Base-by-base conservation (phyloP, 1,139 yeast species). In the Geotrichum histeridarum region DNA sequence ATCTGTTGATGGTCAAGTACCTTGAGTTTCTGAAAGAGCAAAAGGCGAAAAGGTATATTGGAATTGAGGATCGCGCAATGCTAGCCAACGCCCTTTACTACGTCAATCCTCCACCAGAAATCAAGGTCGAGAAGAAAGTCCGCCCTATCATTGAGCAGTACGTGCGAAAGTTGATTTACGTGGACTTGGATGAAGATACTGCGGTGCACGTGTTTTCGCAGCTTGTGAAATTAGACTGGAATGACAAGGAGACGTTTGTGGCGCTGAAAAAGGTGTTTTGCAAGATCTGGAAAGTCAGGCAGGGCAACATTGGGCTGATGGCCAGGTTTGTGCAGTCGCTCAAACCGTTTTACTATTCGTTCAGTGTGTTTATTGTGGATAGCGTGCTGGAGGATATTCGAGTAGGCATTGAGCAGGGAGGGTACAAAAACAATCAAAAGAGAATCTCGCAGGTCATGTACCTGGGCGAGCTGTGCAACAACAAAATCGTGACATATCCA, bases 361-460 rank as follows among this genome's bases (percentile, higher is more conserved):
- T 80, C 50, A 69, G 72, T 2, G 70, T 77, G 1, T 64, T 64
- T 46, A 78, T 83, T 1, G 71, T 87, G 48, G 97, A 91, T 65
- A 72, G 79, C n/a, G 59, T 85, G 0, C 60, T 86, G 17, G 96
- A 90, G 63, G 75, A 76, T 35, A 76, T 86, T 14, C 73, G 78
- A 8, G 67, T 82, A 32, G 95, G 91, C 0, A 69, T 89, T 58
- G 96, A 90, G 63, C 62, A 74, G 7, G 81, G 83, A 61, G 82
- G 81, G 60, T 84, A 79, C 64, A 74, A 82, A 51, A 69, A 73
- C 51, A 85, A 84, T 62, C 78, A 90, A 66, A 71, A 72, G 32
- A 72, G 95, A 59, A 70, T 87, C 58, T 76, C 95, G 0, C 81
- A 83, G 55, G 77, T 81, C 8, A 78, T 74, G 61, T 83, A 82